phyloP scores from a whole-genome alignment of 257 asterid species.

The Solanum microdontum region DNA sequence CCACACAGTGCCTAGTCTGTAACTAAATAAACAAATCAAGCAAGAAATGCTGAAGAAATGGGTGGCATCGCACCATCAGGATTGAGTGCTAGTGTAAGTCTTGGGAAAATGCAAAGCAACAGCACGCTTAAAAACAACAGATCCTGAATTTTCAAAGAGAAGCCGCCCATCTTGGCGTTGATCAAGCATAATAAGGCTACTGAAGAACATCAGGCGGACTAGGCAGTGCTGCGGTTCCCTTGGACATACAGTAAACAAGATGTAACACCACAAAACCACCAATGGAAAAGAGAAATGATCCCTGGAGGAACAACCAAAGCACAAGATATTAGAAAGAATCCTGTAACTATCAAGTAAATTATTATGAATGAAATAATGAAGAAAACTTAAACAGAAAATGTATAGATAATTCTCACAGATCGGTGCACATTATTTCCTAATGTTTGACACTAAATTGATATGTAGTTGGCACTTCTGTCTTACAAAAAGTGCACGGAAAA shows the following conservation, averaged over 20 bases:
- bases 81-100: background rate
- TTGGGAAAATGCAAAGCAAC: background rate
- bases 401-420: background rate
- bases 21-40: background rate
- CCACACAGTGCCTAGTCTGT: background rate
- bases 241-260: background rate
- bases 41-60: background rate
- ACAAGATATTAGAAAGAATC: background rate
- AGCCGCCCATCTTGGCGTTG: slow-evolving; percentile 2
- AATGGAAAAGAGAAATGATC: background rate
- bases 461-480: background rate
- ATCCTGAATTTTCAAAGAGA: background rate
- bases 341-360: background rate
- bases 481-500: background rate
- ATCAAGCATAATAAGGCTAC: slow-evolving; percentile 6
- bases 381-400: background rate
- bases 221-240: background rate
- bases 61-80: slow-evolving; percentile 2
- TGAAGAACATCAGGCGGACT: slow-evolving; percentile 1
- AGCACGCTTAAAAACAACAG: background rate
- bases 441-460: background rate
- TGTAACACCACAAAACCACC: slow-evolving; percentile 1
- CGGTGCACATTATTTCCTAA: background rate
- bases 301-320: background rate
- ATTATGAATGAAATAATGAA: background rate